These are phyloP conservation scores for Stentor coeruleus DNA, from an alignment of 73 alveolate genomes.

Conservation along the genomic window DNA sequence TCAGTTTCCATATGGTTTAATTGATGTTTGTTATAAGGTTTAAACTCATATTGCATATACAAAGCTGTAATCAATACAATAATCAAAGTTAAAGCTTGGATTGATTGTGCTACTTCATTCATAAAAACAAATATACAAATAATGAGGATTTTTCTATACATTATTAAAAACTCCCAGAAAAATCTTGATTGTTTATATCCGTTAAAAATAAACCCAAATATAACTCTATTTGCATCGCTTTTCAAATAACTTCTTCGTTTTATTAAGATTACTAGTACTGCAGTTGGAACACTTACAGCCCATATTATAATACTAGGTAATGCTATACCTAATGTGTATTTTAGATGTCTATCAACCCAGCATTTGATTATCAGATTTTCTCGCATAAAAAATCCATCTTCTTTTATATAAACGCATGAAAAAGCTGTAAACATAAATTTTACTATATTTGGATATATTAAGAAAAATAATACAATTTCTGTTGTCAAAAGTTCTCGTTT, in stretches of 20 bases:
- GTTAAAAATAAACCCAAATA: slow-evolving; percentile 58
- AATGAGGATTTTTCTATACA: slow-evolving; percentile 25
- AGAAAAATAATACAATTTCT: slow-evolving; percentile 36
- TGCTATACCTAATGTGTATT: slow-evolving; percentile 29
- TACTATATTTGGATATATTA: slow-evolving; percentile 50
- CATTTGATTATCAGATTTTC: slow-evolving; percentile 36
- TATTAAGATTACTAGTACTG: slow-evolving; percentile 31
- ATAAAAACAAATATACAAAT: slow-evolving; percentile 14
- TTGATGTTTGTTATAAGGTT: background rate
- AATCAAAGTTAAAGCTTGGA: slow-evolving; percentile 10
- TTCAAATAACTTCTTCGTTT: slow-evolving; percentile 31
- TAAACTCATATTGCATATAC: background rate
- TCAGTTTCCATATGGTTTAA: slow-evolving; percentile 1
- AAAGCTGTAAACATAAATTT: slow-evolving; percentile 40
- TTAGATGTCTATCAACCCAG: slow-evolving; percentile 36
- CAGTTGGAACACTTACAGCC: slow-evolving; percentile 50
- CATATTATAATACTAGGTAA: slow-evolving; percentile 44
- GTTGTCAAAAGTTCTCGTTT: slow-evolving; percentile 42
- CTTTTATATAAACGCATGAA: slow-evolving; percentile 43
- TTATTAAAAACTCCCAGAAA: slow-evolving; percentile 59
- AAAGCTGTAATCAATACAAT: background rate
- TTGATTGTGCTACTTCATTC: background rate
- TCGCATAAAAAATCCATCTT: slow-evolving; percentile 21
- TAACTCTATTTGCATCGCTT: slow-evolving; percentile 33
- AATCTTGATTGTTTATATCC: slow-evolving; percentile 55